Base-by-base conservation (phyloP, 768 basidiomycete species). In the Rubroboletus satanas region DNA sequence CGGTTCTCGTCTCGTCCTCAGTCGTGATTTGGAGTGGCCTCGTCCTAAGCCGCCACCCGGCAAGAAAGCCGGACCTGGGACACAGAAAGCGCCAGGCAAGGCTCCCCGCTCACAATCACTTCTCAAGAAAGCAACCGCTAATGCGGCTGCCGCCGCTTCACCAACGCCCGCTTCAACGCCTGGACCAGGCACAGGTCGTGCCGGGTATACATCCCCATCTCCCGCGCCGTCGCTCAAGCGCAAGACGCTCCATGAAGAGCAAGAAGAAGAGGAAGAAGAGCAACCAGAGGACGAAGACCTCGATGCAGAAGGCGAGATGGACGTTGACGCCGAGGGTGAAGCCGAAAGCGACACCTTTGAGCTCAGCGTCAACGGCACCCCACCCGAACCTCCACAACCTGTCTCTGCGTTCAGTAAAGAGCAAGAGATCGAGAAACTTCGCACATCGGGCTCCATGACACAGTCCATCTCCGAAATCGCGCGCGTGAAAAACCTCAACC, bases 401-500 rank as follows among this genome's bases (percentile, higher is more conserved):
- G 67, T 79, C 26, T 73, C 83, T 39, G 66, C 83, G 18, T 95
- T 95, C 78, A 95, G 93, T 71, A 99, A 99, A 73, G 91, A 97
- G 72, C 89, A 96, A 73, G 97, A 99, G 72, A 98, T 98, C 65
- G 96, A 98, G 76, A 98, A 98, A 72, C 83, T 98, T 15, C 89
- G 97, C 21, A 96, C 94, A 17, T 93, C 93, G 11, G 97, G 97
- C 11, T 98, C 94, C 31, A 98, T 99, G 95, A 98, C 97, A 5
- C 97, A 99, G 73, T 93, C 92, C 45, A 91, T 98, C 57, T 96
- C 93, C 48, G 97, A 99, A 76, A 88, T 99, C 63, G 90, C 96
- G 17, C 87, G 97, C 49, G 97, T 99, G 65, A 98, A 98, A 79
- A 99, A 99, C 70, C 80, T 99, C 62, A 97, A 98, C 71, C 86